Base-by-base conservation (phyloP, 768 basidiomycete genomes). In the Arthromyces matolae region DNA sequence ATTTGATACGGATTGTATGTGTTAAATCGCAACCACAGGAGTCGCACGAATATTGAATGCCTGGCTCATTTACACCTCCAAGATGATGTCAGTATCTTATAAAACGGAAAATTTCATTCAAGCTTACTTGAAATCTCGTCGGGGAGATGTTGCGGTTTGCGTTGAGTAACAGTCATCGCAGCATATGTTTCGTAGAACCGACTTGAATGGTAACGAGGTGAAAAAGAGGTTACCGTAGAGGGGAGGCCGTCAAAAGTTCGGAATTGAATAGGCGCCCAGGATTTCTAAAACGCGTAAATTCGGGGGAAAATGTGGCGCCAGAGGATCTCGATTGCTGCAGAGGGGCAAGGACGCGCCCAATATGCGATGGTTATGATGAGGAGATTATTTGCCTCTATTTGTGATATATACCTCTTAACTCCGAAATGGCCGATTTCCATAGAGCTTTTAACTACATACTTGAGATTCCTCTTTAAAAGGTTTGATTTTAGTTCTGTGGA, bases 1-100 rank as follows among this genome's bases (percentile, higher is more conserved):
- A 99, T 68, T 94, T 93, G 63, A 99, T 92, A 52, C 94, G 87
- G 52, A 96, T 83, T n/a, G 90, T 90, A 63, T 97, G 93, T 3
- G 96, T 97, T 56, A 98, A 78, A 69, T 98, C 93, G 68, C 83
- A 80, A 53, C 71, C 71, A 67, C 94, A 95, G 12, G 80, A 68
- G 64, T 93, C 92, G 71, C 92, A 94, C 55, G 84, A 78, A 55
- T 89, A 87, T 60, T 89, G 84, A 28, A 86, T 72, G 50, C 88
- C 90, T 13, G 89, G 89, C 55, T 92, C 89, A 59, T 81, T 87
- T 45, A 89, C 79, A 55, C 81, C 84, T 87, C 53, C 46, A 45
- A 40, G 31, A 49, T 42, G 39, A 45, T 28, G 35, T 49, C 47
- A 49, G 32, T n/a, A 29, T 5, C 20, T 36, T 22, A 16, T 23